Evolutionary conservation across 2,329 filamentous ascomycete species (phyloP).

Genomic region (Anthostomella pinea): DNA sequence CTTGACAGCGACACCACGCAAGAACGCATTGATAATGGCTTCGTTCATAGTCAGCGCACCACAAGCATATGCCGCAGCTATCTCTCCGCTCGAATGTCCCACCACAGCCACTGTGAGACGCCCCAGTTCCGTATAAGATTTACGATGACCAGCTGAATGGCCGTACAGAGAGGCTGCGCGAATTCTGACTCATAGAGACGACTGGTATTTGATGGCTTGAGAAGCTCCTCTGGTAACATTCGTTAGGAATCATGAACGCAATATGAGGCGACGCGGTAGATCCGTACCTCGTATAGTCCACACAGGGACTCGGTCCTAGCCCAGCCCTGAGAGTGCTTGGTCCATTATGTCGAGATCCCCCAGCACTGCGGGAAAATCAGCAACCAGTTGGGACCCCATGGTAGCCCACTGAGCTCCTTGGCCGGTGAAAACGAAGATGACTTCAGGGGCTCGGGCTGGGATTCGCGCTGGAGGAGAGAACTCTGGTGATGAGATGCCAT

Average conservation of each 20-base stretch:
- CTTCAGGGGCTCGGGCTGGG: too few relatives aligned
- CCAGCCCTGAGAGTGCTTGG: not conserved
- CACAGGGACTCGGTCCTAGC: not conserved
- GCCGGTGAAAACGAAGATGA: not conserved
- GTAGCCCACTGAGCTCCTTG: not conserved
- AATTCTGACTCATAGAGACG: conserved; percentile 17
- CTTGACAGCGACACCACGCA: conserved; percentile 36
- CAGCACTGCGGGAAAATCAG: not conserved
- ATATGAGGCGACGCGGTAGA: too few relatives aligned
- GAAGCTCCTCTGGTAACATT: too few relatives aligned
- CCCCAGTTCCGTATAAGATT: conserved; percentile 10
- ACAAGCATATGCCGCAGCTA: conserved; percentile 41
- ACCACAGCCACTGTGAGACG: conserved; percentile 11
- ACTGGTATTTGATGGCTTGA: too few relatives aligned
- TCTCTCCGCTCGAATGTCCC: conserved; percentile 38
- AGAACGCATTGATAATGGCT: conserved; percentile 40
- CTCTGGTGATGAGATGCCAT: too few relatives aligned
- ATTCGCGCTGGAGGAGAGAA: too few relatives aligned
- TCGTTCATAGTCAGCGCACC: conserved; percentile 33
- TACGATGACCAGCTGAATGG: conserved; percentile 17
- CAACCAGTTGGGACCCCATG: not conserved
- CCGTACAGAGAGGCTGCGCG: conserved; percentile 26
- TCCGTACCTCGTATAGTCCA: not conserved
- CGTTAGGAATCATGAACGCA: too few relatives aligned
- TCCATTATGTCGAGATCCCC: not conserved